Base-by-base conservation (phyloP, 768 basidiomycete species). In the Leccinellum luteum region DNA sequence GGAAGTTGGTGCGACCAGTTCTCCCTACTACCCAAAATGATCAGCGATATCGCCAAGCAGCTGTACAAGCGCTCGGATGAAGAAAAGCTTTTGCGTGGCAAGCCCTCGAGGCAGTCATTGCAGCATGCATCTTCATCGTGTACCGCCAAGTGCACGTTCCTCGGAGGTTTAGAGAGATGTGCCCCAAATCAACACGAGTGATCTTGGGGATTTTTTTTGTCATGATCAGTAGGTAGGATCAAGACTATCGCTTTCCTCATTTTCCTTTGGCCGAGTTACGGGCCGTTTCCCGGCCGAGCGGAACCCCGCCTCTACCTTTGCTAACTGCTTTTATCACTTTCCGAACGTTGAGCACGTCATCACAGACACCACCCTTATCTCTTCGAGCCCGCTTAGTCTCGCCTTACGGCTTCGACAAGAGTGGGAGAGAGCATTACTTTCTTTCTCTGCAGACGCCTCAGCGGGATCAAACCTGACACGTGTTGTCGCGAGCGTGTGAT, bases 91-190 rank as follows among this genome's bases (percentile, higher is more conserved):
- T 79, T 96, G 4, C 88, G 90, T 48, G 93, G 93, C 32, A 98
- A 98, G 72, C 89, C 2, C 81, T 92, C 62, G 90, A 94, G 57
- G 94, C 94, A 6, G 87, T 97, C 69, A 93, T 97, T 60, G 96
- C 96, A 28, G 95, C 96, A 1, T 98, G 96, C 75, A 95, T 98
- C 69, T 97, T 98, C 73, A 95, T 98, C 65, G 96, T 95, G 0
- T 97, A 94, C 71, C 83, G 96, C 35, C 92, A 95, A 73, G 94
- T 91, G 8, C 90, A 94, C 64, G 94, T 96, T n/a, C 92, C 92
- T 0, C 82, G 96, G 58, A 96, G 94, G 54, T 98, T 98, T 77
- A 86, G 90, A 67, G 97, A 97, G 77, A 95, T 97, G n/a, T n/a
- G n/a, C n/a, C n/a, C n/a, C n/a, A n/a, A n/a, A n/a, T n/a, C n/a